Percentiles rank a stretch among this genome's conserved stretches.
phyloP scores from a whole-genome alignment of 805 yeast genomes.

The Brettanomyces nanus region DNA sequence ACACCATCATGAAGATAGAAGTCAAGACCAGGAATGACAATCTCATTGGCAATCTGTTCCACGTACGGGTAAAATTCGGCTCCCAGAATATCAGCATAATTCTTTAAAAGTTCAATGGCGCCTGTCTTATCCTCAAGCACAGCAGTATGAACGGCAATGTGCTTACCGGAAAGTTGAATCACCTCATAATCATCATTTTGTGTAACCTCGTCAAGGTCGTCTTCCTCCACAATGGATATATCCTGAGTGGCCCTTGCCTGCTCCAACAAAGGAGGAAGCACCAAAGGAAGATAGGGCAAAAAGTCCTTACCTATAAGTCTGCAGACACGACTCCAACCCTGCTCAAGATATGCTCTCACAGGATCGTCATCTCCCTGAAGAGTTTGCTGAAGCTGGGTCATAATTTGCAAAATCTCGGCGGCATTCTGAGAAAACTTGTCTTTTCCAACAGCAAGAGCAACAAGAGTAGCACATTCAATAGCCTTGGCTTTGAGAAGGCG shows the following conservation, averaged over 20 bases:
- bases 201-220: conserved; percentile 71
- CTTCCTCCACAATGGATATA: conserved; percentile 81
- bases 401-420: conserved; percentile 61
- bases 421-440: conserved; percentile 77
- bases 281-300: conserved; percentile 72
- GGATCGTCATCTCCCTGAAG: conserved; percentile 72
- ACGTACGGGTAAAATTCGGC: conserved; percentile 80
- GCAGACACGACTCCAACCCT: conserved; percentile 95
- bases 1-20: conserved; percentile 93
- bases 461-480: conserved; percentile 90
- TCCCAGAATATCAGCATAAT: conserved; percentile 78
- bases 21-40: conserved; percentile 81
- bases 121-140: conserved; percentile 88
- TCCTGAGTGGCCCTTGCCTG: conserved; percentile 90
- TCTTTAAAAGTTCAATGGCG: conserved; percentile 81
- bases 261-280: conserved; percentile 79
- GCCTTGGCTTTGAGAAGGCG: conserved; percentile 83
- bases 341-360: conserved; percentile 76
- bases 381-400: conserved; percentile 59
- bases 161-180: conserved; percentile 82
- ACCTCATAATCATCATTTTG: conserved; percentile 94
- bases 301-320: conserved; percentile 79
- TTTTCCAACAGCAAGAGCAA: conserved; percentile 91
- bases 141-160: conserved; percentile 90
- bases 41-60: conserved; percentile 63